Percentiles rank a stretch among this genome's conserved stretches.
phyloP scores from a whole-genome alignment of 2,329 filamentous ascomycete species.

The Apiospora marii region DNA sequence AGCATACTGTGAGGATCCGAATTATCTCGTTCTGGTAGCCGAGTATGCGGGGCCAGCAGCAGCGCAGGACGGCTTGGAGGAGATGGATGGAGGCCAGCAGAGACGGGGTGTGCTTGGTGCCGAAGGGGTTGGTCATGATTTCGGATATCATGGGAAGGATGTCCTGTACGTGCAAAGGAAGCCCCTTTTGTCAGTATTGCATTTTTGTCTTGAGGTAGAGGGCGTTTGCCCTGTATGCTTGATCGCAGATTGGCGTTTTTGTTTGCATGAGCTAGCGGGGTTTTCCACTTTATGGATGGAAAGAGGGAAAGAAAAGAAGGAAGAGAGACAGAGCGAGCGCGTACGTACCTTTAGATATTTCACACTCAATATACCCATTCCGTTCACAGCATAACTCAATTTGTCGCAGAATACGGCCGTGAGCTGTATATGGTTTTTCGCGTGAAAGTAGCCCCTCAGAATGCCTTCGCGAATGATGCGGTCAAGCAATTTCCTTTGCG shows the following conservation, averaged over 20 bases:
- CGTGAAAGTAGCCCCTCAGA: slow-evolving; percentile 63
- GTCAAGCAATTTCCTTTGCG: slow-evolving; percentile 55
- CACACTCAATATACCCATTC: slow-evolving; percentile 67
- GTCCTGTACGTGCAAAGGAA: slow-evolving; percentile 50
- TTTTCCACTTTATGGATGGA: neutral
- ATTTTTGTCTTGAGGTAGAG: neutral
- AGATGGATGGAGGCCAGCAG: slow-evolving; percentile 61
- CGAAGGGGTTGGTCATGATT: slow-evolving; percentile 75
- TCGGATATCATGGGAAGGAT: slow-evolving; percentile 72
- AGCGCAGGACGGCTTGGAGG: slow-evolving; percentile 65
- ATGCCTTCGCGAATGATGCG: slow-evolving; percentile 64
- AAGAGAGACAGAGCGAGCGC: neutral
- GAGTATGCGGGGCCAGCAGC: slow-evolving; percentile 74
- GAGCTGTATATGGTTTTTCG: slow-evolving; percentile 64
- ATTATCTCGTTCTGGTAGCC: slow-evolving; percentile 70
- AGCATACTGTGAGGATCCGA: slow-evolving; percentile 67
- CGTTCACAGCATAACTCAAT: slow-evolving; percentile 56
- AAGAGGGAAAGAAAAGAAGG: neutral
- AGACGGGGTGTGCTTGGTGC: slow-evolving; percentile 59
- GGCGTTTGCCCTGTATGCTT: too few species aligned
- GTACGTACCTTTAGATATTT: slow-evolving; percentile 71
- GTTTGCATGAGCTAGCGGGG: neutral
- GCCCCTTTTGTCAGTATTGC: neutral
- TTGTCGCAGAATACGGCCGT: slow-evolving; percentile 63
- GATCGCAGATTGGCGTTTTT: neutral